These are phyloP conservation scores for Panellus pusillus DNA, from an alignment of 768 basidiomycete species.

Conservation along the genomic window DNA sequence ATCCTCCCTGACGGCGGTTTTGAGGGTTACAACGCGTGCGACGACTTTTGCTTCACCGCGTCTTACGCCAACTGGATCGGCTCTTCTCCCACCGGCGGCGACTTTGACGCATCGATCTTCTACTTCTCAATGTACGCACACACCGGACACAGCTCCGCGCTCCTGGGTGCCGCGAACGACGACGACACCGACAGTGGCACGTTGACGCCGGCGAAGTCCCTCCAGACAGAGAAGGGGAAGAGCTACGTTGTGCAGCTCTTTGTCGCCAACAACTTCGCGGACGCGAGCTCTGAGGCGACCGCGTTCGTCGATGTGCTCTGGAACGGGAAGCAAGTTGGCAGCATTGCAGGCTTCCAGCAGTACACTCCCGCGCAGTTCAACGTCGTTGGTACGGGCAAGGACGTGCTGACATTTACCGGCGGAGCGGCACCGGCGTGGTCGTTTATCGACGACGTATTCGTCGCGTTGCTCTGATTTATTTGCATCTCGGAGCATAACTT, in stretches of 20 bases:
- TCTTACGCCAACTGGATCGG: constrained; percentile 21
- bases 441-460: constrained; percentile 18
- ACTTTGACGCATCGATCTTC: constrained; percentile 20
- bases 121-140: constrained; percentile 17
- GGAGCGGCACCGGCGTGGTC: constrained; percentile 21
- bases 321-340: constrained; percentile 14
- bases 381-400: constrained; percentile 13
- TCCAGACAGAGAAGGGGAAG: constrained; percentile 9
- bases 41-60: constrained; percentile 15
- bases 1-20: constrained; percentile 18
- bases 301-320: constrained; percentile 18
- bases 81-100: neutral
- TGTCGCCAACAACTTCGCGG: constrained; percentile 10
- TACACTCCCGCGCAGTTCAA: constrained; percentile 5
- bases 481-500: no score
- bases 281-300: neutral
- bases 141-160: constrained; percentile 11
- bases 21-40: constrained; percentile 9
- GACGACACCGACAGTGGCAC: constrained; percentile 15
- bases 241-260: constrained; percentile 16
- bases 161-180: constrained; percentile 10
- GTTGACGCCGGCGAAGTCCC: constrained; percentile 7
- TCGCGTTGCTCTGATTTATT: neutral
- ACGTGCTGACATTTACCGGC: constrained; percentile 13
- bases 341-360: constrained; percentile 1